These are phyloP conservation scores for Huntiella omanensis DNA, from an alignment of 2,329 filamentous ascomycete genomes.

Conservation along the genomic window DNA sequence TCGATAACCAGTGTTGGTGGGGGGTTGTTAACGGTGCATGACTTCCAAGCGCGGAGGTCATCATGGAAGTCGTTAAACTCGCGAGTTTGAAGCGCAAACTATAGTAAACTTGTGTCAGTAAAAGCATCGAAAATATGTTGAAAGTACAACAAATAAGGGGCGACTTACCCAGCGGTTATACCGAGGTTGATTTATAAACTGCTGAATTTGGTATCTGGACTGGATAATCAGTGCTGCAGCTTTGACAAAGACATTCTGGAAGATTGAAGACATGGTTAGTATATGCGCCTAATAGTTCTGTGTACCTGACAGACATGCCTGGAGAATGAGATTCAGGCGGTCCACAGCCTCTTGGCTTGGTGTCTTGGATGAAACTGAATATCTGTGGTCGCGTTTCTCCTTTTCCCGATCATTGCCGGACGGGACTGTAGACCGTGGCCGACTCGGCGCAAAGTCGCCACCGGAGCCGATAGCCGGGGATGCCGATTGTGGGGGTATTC, in stretches of 20 bases:
- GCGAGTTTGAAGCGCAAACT: constrained; percentile 93
- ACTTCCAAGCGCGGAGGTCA: constrained; percentile 66
- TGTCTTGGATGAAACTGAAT: constrained; percentile 40
- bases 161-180: constrained; percentile 70
- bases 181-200: constrained; percentile 32
- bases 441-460: constrained; percentile 3
- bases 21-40: constrained; percentile 55
- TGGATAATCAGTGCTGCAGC: constrained; percentile 68
- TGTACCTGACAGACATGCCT: constrained; percentile 32
- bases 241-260: constrained; percentile 83
- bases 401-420: constrained; percentile 2
- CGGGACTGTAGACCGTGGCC: constrained; percentile 4
- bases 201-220: constrained; percentile 51
- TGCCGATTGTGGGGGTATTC: constrained; percentile 51
- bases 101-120: constrained; percentile 5
- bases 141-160: neutral
- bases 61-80: constrained; percentile 78
- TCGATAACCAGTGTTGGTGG: constrained; percentile 80
- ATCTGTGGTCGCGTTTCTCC: constrained; percentile 4
- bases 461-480: constrained; percentile 46
- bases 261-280: constrained; percentile 1
- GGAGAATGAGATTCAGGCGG: constrained; percentile 85
- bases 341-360: constrained; percentile 39
- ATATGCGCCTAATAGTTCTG: neutral
- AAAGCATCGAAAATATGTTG: neutral